Base-by-base conservation (phyloP, 495 filamentous ascomycete species). In the Pyrenula aspistea region DNA sequence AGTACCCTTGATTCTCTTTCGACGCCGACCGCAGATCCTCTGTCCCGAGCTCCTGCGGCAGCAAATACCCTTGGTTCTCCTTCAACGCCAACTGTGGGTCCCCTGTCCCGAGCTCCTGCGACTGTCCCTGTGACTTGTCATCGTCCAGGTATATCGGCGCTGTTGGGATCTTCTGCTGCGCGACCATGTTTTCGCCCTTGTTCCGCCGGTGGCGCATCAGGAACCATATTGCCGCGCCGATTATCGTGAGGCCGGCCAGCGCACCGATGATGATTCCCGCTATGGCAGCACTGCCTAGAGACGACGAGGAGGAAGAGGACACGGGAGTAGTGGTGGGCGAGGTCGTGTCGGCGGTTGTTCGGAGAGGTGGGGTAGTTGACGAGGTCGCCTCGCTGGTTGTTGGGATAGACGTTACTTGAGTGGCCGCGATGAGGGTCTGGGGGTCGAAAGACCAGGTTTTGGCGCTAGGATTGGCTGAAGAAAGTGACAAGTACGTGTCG, bases 1-100 rank as follows among this genome's bases (percentile, higher is more conserved):
- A 42, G 31, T 42, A 15, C 31, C 15, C 31, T 42, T 15, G 31
- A 15, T 42, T 42, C 31, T 15, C 31, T 15, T 42, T 15, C 31
- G 31, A 42, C 15, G 8, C 15, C 31, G 31, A 42, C 8, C 31
- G 31, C 31, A 42, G 31, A 4, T 42, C 31, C 31, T 42, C 31
- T 4, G 31, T 8, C 31, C 31, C 31, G 31, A 42, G 31, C 15
- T 42, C 58, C 74, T 74, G 23, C 90, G 83, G 58, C 75, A 84
- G 61, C 89, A 42, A 42, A 15, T 42, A 15, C 31, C 15, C 31
- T 42, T 15, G 31, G 31, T 42, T 42, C 31, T 15, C 31, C 31
- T 42, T 15, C 31, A 15, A 42, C 15, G 8, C 15, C 31, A 15
- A 42, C 8, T 15, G 31, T 15, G 15, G 31, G 8, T 42, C 31